Percentiles rank a stretch among this genome's conserved stretches.
Conservation (phyloP, 495 filamentous ascomycete species). For the Barbatosphaeria neglecta region DNA sequence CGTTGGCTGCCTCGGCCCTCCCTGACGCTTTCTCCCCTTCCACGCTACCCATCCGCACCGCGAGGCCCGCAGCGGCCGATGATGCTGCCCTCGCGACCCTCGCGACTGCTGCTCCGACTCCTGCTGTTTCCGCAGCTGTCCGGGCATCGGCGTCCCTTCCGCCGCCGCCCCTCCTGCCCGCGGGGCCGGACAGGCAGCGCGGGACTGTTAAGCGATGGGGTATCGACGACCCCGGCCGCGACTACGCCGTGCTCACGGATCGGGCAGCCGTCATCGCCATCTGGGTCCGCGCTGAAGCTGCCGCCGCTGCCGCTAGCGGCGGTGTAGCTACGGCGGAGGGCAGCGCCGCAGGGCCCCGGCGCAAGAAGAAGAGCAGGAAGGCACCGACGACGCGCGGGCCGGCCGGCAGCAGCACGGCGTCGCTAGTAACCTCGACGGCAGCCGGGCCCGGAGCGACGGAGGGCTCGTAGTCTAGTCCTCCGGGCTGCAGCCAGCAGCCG, state of each 20-base stretch:
- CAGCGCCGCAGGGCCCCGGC: slow-evolving; percentile 1
- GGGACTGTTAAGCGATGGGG: slow-evolving; percentile 47
- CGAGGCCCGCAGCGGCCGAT: too few species aligned
- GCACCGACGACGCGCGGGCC: slow-evolving; percentile 4
- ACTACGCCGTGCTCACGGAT: slow-evolving; percentile 58
- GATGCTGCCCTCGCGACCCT: too few species aligned
- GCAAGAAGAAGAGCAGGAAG: slow-evolving; percentile 22
- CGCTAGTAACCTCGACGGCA: background rate
- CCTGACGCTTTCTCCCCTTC: too few species aligned
- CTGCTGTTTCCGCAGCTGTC: too few species aligned
- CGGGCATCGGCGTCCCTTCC: background rate
- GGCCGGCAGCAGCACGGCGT: background rate
- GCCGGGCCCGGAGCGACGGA: background rate
- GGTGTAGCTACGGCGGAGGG: slow-evolving; percentile 5
- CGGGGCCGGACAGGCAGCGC: background rate
- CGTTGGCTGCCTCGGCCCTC: too few species aligned
- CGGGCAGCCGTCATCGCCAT: slow-evolving; percentile 53
- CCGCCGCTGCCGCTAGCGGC: slow-evolving; percentile 1
- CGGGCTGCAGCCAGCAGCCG: too few species aligned
- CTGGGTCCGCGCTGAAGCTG: slow-evolving; percentile 38
- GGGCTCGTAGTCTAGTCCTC: too few species aligned
- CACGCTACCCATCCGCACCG: too few species aligned
- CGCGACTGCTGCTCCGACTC: too few species aligned
- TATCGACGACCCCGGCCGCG: slow-evolving; percentile 46
- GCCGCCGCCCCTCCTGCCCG: background rate